Percentiles rank a stretch among this genome's conserved stretches.
Evolutionary conservation across 805 yeast genomes (phyloP).

Genomic region (Groenewaldozyma salmanticensis): DNA sequence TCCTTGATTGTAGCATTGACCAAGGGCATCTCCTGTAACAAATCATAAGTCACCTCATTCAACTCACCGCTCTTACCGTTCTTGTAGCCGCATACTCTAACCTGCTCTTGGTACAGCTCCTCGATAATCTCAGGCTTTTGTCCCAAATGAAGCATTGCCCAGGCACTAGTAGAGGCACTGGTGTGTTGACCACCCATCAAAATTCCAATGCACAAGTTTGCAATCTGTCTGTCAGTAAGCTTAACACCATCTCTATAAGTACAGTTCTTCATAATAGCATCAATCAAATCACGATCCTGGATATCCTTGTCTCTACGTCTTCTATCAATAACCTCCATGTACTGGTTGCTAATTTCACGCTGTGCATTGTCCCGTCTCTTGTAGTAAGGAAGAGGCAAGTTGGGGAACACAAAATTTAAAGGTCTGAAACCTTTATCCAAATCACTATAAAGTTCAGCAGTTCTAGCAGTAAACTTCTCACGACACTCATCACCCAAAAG

Average conservation of each 20-base stretch:
- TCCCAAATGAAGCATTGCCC: constrained; percentile 87
- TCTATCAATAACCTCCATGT: constrained; percentile 63
- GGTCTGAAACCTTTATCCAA: constrained; percentile 97
- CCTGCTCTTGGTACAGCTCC: constrained; percentile 66
- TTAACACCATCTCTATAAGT: constrained; percentile 87
- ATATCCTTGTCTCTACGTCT: constrained; percentile 73
- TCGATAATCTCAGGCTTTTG: constrained; percentile 81
- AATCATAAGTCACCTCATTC: constrained; percentile 67
- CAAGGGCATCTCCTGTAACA: constrained; percentile 69
- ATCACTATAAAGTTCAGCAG: constrained; percentile 80
- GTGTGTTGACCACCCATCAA: constrained; percentile 99
- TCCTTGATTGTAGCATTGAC: constrained; percentile 81
- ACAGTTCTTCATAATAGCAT: constrained; percentile 69
- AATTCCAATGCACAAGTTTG: constrained; percentile 87
- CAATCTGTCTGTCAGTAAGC: constrained; percentile 94
- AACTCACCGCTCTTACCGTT: constrained; percentile 29
- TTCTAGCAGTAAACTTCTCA: constrained; percentile 65
- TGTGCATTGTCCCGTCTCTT: constrained; percentile 84
- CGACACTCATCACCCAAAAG: constrained; percentile 89
- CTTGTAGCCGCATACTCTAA: constrained; percentile 39
- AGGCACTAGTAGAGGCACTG: constrained; percentile 89
- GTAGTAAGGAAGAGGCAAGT: constrained; percentile 82
- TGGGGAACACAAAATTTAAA: constrained; percentile 87
- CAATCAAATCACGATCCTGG: constrained; percentile 80
- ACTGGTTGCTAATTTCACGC: constrained; percentile 65